Evolutionary conservation across 495 filamentous ascomycete species (phyloP).

Genomic region (Clavariopsis aquatica): DNA sequence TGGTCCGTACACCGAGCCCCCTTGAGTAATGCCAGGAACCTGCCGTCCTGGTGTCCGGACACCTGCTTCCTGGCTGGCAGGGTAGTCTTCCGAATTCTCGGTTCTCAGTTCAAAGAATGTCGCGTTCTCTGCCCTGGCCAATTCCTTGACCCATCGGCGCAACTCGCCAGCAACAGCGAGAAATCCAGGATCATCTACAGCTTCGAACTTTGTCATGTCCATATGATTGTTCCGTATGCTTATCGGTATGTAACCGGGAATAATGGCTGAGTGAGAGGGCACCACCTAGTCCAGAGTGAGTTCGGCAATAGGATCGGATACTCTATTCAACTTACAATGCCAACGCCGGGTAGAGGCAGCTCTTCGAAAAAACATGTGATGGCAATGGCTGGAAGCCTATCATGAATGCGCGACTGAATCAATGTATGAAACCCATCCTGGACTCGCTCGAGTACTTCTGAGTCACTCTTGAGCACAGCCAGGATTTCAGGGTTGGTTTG

Average conservation of each 20-base stretch:
- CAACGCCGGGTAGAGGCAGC: constrained; percentile 32
- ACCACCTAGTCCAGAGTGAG: neutral
- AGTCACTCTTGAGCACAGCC: constrained; percentile 32
- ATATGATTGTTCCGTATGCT: constrained; percentile 49
- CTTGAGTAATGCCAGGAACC: too few relatives aligned
- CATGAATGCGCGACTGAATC: constrained; percentile 34
- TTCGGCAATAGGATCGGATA: neutral
- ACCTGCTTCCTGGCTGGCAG: too few relatives aligned
- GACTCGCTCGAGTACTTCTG: constrained; percentile 45
- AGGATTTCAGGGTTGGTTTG: constrained; percentile 28
- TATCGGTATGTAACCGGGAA: constrained; percentile 45
- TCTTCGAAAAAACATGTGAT: constrained; percentile 45
- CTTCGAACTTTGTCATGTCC: constrained; percentile 49
- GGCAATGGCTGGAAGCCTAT: constrained; percentile 33
- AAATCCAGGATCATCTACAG: constrained; percentile 41
- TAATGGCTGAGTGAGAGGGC: constrained; percentile 44
- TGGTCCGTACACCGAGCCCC: too few relatives aligned
- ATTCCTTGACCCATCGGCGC: constrained; percentile 35
- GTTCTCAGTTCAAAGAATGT: too few relatives aligned
- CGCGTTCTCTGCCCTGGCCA: too few relatives aligned
- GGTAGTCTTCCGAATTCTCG: too few relatives aligned
- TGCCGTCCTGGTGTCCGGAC: too few relatives aligned
- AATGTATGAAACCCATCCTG: constrained; percentile 46
- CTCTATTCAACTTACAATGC: constrained; percentile 16
- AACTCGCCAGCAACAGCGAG: constrained; percentile 38